Evolutionary conservation across 164 flowering plant genomes (phyloP), one percentile per base, ranked within the genome.

Genomic region (Umbellularia californica): DNA sequence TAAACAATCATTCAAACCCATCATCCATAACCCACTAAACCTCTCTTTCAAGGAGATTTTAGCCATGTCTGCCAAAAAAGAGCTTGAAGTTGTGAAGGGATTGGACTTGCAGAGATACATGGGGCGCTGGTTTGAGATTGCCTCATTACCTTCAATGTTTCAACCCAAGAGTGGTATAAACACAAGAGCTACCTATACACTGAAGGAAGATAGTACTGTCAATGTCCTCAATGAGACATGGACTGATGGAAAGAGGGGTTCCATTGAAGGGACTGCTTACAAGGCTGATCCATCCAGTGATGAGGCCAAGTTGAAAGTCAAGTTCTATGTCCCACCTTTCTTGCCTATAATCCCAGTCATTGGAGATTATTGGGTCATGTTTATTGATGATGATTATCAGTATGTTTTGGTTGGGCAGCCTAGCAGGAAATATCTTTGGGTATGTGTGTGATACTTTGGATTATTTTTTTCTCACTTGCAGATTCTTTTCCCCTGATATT

Each of bases 111-210:
- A 84, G 74, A 84, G 88, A 51, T 95, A 95, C 86, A 88, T 90
- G 97, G 99, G 99, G 0, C 75, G 97, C 4, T 95, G 99, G 98
- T 95, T 92, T 69, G 98, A 95, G 75, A 95, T 95, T 3, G 97
- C 99, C 24, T 91, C 97, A 11, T 86, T 89, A 33, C 99, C 99
- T 0, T 93, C 99, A 5, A 60, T 78, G 17, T 83, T 83, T 72
- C 92, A 92, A 79, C 98, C 99, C 73, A 91, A 83, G 58, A 80
- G 79, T 74, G 93, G 98, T 0, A 81, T 27, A 23, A 77, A 95
- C 83, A 92, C 99, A 1, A 87, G 99, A 73, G 99, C 99, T 2
- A 95, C 95, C 2, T 95, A 93, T 82, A 86, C 87, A 3, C 75
- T 93, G 70, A 90, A 85, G 3, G 87, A 80, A 1, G 95, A 93